Base-by-base conservation (phyloP, 2,329 filamentous ascomycete genomes). In the Zarea fungicola region DNA sequence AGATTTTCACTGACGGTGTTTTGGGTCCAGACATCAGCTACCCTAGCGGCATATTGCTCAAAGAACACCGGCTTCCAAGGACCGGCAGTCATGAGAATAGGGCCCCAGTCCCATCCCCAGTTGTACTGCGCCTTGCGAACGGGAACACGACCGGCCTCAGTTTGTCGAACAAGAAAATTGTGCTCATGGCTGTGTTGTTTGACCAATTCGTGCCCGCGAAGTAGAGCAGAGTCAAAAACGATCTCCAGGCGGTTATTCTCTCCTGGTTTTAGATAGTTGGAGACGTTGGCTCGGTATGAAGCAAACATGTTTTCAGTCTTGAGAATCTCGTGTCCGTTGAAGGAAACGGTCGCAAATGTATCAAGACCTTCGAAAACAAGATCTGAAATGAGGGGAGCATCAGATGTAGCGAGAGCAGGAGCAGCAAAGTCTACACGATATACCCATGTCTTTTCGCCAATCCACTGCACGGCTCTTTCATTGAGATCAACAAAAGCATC, bases 41-140 rank as follows among this genome's bases (percentile, higher is more conserved):
- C 65, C 14, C 77, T 71, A 8, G 74, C 71, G 34, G 69, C 62
- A 52, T 85, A 89, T 1, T 75, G 73, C 61, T 91, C 85, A 2
- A 90, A 63, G 11, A 73, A 73, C 2, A 89, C 74, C 2, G 81
- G 76, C 53, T 78, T 77, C 85, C 86, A 90, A 3, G 81, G 78
- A 0, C 82, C 83, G 8, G 74, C 76, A 1, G 80, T 82, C 62
- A 81, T 73, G 44, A 85, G 56, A 6, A 83, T 72, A 1, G 83
- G 82, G 0, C 83, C 83, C 83, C 82, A 85, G 57, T 87, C 83
- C 83, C 83, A 87, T 5, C 83, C 81, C 80, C 80, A 87, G 55
- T 85, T 78, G 55, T 83, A 86, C 61, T 86, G 83, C 1, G 82
- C 79, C 59, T 86, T 87, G n/a, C 83, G 68, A 0, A 80, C 75